Percentiles rank a stretch among this genome's conserved stretches.
These are phyloP conservation scores for Aurifilum marmelostoma DNA, from an alignment of 2,329 filamentous ascomycete species.

Conservation along the genomic window DNA sequence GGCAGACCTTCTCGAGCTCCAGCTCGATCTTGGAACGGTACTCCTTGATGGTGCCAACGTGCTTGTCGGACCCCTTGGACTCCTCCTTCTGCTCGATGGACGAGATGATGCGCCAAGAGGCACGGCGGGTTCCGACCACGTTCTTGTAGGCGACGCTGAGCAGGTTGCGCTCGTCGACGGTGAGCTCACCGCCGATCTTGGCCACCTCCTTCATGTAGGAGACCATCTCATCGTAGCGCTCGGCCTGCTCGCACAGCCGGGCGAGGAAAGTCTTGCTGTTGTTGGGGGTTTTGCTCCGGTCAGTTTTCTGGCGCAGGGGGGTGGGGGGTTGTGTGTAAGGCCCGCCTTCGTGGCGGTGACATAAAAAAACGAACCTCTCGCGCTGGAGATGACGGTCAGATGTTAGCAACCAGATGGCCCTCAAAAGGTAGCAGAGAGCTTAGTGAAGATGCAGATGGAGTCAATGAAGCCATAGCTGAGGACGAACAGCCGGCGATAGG, in stretches of 20 bases:
- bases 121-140: constrained; percentile 96
- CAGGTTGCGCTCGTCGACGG: constrained; percentile 97
- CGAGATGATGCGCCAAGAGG: constrained; percentile 98
- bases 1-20: constrained; percentile 96
- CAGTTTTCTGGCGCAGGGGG: constrained; percentile 37
- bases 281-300: constrained; percentile 33
- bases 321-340: background rate
- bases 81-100: constrained; percentile 99
- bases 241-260: constrained; percentile 99
- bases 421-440: background rate
- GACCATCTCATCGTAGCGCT: constrained; percentile 99
- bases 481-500: background rate
- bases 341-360: constrained; percentile 17
- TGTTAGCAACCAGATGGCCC: constrained; percentile 33
- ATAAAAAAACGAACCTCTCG: constrained; percentile 37
- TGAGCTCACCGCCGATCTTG: constrained; percentile 79
- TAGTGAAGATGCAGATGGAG: background rate
- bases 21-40: constrained; percentile 98
- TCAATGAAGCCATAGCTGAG: background rate
- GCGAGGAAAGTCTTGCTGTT: constrained; percentile 98
- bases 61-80: constrained; percentile 95
- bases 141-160: constrained; percentile 99
- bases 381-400: constrained; percentile 31
- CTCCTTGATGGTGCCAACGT: constrained; percentile 90
- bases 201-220: constrained; percentile 99